Percentiles rank a stretch among this genome's conserved stretches.
phyloP scores from a whole-genome alignment of 306 rosid genomes.

The Astragalus membranaceus region DNA sequence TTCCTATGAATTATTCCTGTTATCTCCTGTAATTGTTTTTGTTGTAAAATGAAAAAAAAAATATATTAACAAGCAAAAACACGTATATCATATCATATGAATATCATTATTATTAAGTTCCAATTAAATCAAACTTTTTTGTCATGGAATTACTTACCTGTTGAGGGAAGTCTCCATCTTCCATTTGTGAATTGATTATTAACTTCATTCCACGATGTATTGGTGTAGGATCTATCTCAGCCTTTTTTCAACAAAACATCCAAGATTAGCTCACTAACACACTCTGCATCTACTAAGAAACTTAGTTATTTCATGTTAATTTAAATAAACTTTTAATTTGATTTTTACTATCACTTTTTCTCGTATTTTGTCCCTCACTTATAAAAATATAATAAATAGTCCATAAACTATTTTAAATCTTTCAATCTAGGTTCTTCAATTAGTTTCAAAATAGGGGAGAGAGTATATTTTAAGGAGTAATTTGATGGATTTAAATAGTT shows the following conservation, averaged over 20 bases:
- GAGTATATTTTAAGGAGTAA: too few species aligned
- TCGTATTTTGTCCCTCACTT: too few species aligned
- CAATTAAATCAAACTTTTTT: neutral
- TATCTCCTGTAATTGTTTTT: conserved; percentile 36
- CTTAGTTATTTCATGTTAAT: too few species aligned
- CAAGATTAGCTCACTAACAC: neutral
- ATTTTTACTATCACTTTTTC: too few species aligned
- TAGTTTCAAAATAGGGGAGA: too few species aligned
- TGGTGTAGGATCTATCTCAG: conserved; percentile 44
- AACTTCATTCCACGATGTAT: conserved; percentile 49
- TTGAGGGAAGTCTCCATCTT: conserved; percentile 72
- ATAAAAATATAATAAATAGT: too few species aligned
- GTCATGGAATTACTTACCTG: conserved; percentile 31
- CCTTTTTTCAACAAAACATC: conserved; percentile 29
- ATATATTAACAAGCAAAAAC: neutral
- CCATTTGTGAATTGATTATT: conserved; percentile 60
- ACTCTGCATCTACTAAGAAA: too few species aligned
- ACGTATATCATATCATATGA: neutral
- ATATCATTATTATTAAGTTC: neutral
- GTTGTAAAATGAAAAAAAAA: neutral
- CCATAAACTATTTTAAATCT: too few species aligned
- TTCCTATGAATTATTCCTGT: conserved; percentile 47
- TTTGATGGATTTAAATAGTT: too few species aligned
- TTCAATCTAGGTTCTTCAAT: too few species aligned
- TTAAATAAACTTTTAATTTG: too few species aligned